A percentile compares a stretch with the other conserved stretches of the same genome.
These are phyloP conservation scores for Tuber magnatum DNA, from an alignment of 495 filamentous ascomycete species.

Conservation along the genomic window DNA sequence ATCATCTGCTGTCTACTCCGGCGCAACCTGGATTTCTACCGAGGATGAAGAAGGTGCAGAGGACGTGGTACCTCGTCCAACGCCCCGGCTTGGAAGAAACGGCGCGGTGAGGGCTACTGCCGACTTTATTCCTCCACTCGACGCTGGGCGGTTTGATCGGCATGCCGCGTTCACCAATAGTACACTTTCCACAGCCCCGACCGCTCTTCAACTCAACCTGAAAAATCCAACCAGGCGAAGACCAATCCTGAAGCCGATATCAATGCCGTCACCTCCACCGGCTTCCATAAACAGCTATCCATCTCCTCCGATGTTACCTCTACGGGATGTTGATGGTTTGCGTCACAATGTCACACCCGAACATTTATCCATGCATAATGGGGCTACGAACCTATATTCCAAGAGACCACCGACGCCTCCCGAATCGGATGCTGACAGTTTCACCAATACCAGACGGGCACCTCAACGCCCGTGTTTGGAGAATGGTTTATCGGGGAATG, in stretches of 20 bases:
- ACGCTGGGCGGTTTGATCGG: background rate
- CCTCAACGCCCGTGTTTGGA: slow-evolving; percentile 13
- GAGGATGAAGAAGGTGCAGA: background rate
- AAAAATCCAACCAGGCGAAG: background rate
- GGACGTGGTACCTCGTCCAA: background rate
- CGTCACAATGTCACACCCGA: background rate
- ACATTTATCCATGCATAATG: background rate
- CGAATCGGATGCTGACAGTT: background rate
- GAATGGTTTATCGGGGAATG: background rate
- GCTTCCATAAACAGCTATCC: background rate
- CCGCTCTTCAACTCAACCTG: background rate
- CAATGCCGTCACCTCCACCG: background rate
- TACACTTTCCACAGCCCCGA: background rate
- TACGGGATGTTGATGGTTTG: background rate
- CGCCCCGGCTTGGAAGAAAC: background rate
- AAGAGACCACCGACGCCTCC: slow-evolving; percentile 6
- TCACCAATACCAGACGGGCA: background rate
- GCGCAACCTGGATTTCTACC: background rate
- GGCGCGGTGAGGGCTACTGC: background rate
- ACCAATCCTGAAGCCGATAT: background rate
- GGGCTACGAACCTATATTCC: background rate
- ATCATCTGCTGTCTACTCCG: slow-evolving; percentile 22
- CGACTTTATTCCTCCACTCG: background rate
- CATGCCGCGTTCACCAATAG: background rate
- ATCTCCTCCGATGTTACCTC: background rate